These are phyloP conservation scores for Nepenthes gracilis DNA, from an alignment of 148 eudicot genomes.

Conservation along the genomic window DNA sequence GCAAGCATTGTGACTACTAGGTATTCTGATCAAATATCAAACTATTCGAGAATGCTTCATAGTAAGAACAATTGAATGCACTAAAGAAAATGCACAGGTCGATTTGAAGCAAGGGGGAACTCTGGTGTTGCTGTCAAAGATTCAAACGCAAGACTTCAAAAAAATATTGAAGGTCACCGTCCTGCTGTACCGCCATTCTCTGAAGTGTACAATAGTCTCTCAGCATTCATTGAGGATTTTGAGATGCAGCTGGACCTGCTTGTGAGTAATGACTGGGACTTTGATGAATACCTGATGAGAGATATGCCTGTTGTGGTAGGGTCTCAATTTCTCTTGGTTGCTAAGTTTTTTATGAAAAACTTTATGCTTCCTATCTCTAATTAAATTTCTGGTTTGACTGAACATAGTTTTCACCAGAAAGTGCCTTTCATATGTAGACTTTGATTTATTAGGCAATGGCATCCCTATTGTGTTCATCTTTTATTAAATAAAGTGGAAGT, in stretches of 20 bases:
- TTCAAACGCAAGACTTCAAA: conserved; percentile 17
- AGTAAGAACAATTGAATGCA: neutral
- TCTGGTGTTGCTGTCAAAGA: conserved; percentile 15
- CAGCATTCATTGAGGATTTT: conserved; percentile 22
- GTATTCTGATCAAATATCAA: neutral
- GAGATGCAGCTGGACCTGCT: conserved; percentile 34
- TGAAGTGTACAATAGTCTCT: conserved; percentile 18
- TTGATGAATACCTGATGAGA: conserved; percentile 43
- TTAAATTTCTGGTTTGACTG: no score
- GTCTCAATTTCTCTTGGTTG: conserved; percentile 7
- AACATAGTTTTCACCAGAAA: no score
- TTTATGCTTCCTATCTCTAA: neutral
- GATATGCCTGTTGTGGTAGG: conserved; percentile 62
- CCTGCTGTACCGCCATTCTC: conserved; percentile 17
- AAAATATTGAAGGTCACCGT: conserved; percentile 20
- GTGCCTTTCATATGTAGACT: no score
- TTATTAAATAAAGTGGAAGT: no score
- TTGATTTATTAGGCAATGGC: no score
- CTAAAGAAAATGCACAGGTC: conserved; percentile 16
- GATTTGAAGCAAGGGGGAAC: conserved; percentile 12
- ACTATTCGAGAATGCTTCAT: neutral
- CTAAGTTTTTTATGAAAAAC: neutral
- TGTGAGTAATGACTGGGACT: conserved; percentile 44
- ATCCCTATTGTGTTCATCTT: no score
- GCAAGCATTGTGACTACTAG: no score